Evolutionary conservation across 2,329 filamentous ascomycete genomes (phyloP), one percentile per base, ranked within the genome.

Genomic region (Neophaeococcomyces aloes): DNA sequence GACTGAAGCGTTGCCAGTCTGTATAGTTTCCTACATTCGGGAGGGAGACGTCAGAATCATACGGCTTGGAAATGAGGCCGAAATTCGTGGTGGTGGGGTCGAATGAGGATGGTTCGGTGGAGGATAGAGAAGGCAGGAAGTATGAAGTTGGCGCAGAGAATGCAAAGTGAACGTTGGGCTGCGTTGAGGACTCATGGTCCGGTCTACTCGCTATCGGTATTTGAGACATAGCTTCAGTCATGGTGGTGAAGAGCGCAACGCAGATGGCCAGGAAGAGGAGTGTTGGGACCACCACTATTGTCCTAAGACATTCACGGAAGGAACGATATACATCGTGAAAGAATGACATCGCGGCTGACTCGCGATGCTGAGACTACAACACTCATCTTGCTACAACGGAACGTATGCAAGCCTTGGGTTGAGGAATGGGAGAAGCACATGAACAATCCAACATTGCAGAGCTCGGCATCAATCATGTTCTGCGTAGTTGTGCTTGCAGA

Each of bases 1-100:
- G 54, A 7, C 59, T 57, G 38, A 79, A 74, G 7, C 71, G 67
- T 45, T 74, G 62, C 76, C 76, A 81, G 57, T 72, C 71, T 0
- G 70, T 75, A n/a, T 63, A 57, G 7, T 60, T 46, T 15, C 50
- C 50, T 4, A 43, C 48, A 7, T 23, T 7, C 6, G 47, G 47
- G 29, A 61, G 48, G 14, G 30, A 43, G 14, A 46, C 23, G 45
- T 71, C 67, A 6, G 61, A 61, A 30, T 62, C 57, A 51, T 75
- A 74, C 0, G 55, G 36, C 19, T 62, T 65, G 19, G 64, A 48
- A 6, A 75, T 69, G 7, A 76, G 61, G 27, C 72, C 72, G 37
- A 76, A 74, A 48, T 68, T 66, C 25, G 39, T 42, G 30, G 39
- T 42, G n/a, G 39, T 42, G 34, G 31, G 39, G 19, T 42, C 30